Conservation (phyloP, 371 early-diverging fungal genomes). For the Mucor saturninus region DNA sequence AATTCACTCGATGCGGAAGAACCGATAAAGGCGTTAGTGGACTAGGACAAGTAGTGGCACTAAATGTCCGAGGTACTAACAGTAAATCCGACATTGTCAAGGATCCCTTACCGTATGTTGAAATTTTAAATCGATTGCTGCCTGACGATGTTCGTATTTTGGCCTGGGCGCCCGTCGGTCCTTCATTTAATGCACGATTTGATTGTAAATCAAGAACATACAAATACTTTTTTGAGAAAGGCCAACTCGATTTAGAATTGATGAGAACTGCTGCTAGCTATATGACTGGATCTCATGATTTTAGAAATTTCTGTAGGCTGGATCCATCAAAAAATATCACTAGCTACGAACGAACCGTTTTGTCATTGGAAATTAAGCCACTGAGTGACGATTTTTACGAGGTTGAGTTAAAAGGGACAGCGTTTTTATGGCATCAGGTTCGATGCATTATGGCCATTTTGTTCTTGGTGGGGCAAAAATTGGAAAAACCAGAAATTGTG, state of each 20-base stretch:
- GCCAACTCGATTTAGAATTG: conserved; percentile 57
- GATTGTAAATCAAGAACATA: conserved; percentile 87
- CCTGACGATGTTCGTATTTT: conserved; percentile 91
- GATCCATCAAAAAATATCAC: conserved; percentile 83
- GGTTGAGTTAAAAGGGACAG: conserved; percentile 77
- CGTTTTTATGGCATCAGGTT: conserved; percentile 97
- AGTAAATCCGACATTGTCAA: conserved; percentile 18
- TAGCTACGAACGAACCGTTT: conserved; percentile 75
- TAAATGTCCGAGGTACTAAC: conserved; percentile 72
- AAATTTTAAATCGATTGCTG: conserved; percentile 82
- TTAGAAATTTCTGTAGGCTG: conserved; percentile 93
- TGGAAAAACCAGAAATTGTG: conserved; percentile 43
- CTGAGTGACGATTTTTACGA: conserved; percentile 65
- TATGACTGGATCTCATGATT: conserved; percentile 88
- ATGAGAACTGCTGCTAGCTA: conserved; percentile 81
- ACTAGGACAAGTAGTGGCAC: conserved; percentile 87
- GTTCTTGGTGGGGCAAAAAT: conserved; percentile 76
- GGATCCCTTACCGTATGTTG: conserved; percentile 71
- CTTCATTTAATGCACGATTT: conserved; percentile 88
- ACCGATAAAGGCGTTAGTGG: conserved; percentile 97
- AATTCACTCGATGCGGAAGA: conserved; percentile 87
- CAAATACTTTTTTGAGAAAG: conserved; percentile 88
- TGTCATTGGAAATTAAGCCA: conserved; percentile 66
- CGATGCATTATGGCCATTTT: conserved; percentile 94
- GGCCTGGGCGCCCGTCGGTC: conserved; percentile 87